Evolutionary conservation across 2,329 filamentous ascomycete species (phyloP).

Genomic region (Aureobasidium lini): DNA sequence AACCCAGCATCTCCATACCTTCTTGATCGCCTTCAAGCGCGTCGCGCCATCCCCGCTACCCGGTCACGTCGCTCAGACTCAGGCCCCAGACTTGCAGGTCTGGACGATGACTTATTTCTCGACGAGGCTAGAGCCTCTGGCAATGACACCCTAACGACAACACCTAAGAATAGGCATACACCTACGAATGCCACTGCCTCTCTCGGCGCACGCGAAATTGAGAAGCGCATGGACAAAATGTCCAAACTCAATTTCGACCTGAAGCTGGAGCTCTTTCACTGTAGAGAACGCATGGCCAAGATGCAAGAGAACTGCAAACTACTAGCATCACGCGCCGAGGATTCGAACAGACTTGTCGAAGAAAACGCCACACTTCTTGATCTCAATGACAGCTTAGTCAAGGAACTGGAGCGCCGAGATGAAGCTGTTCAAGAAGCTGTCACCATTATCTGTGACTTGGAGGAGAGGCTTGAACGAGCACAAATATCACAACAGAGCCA

Average conservation of each 20-base stretch:
- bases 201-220: slow-evolving; percentile 60
- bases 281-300: slow-evolving; percentile 54
- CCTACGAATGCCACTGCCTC: slow-evolving; percentile 4
- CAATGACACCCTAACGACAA: slow-evolving; percentile 20
- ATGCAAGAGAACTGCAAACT: slow-evolving; percentile 52
- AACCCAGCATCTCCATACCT: slow-evolving; percentile 20
- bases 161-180: slow-evolving; percentile 16
- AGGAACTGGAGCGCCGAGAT: slow-evolving; percentile 60
- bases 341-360: slow-evolving; percentile 17
- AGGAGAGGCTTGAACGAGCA: slow-evolving; percentile 35
- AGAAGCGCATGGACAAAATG: slow-evolving; percentile 59
- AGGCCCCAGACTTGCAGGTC: slow-evolving; percentile 18
- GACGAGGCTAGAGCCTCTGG: slow-evolving; percentile 23
- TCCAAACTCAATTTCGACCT: slow-evolving; percentile 73
- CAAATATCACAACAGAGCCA: not conserved
- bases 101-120: slow-evolving; percentile 31
- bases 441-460: slow-evolving; percentile 58
- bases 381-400: slow-evolving; percentile 51
- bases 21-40: slow-evolving; percentile 28
- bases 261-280: slow-evolving; percentile 64
- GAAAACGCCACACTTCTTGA: slow-evolving; percentile 43
- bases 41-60: slow-evolving; percentile 23
- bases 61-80: slow-evolving; percentile 28
- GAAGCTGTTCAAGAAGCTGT: slow-evolving; percentile 65
- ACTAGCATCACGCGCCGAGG: slow-evolving; percentile 46